Conservation (phyloP, 805 yeast species). For the Kodamaea hsintzibuensis region DNA sequence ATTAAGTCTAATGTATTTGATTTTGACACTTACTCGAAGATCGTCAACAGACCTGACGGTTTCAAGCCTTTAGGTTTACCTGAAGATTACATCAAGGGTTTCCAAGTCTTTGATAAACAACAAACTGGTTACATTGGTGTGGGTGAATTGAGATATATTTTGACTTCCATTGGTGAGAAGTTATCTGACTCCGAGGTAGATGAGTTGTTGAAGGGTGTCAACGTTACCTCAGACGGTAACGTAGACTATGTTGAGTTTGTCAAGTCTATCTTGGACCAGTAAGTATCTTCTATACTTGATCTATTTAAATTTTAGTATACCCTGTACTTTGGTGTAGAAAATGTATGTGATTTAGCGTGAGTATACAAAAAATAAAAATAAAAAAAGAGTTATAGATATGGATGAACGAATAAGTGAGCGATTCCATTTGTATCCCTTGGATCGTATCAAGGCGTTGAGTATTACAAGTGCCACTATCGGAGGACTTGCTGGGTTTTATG, state of each 20-base stretch:
- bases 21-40: constrained; percentile 72
- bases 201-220: constrained; percentile 92
- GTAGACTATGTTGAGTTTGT: constrained; percentile 95
- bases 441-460: constrained; percentile 46
- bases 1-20: constrained; percentile 55
- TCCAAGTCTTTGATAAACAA: constrained; percentile 97
- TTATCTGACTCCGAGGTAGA: constrained; percentile 89
- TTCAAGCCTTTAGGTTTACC: constrained; percentile 87
- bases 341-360: not conserved
- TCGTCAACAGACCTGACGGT: constrained; percentile 84
- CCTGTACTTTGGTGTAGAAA: not conserved
- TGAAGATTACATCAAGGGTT: constrained; percentile 84
- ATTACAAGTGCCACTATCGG: constrained; percentile 44
- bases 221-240: constrained; percentile 89
- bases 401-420: constrained; percentile 33
- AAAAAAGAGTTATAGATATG: not conserved
- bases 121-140: constrained; percentile 95
- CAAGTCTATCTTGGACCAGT: constrained; percentile 89
- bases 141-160: constrained; percentile 92
- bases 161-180: constrained; percentile 96
- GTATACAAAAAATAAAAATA: no score
- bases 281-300: constrained; percentile 14
- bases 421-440: constrained; percentile 49
- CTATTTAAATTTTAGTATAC: not conserved
- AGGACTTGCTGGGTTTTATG: constrained; percentile 55